Conservation (phyloP, 2,329 filamentous ascomycete genomes). For the Aspergillus persii region DNA sequence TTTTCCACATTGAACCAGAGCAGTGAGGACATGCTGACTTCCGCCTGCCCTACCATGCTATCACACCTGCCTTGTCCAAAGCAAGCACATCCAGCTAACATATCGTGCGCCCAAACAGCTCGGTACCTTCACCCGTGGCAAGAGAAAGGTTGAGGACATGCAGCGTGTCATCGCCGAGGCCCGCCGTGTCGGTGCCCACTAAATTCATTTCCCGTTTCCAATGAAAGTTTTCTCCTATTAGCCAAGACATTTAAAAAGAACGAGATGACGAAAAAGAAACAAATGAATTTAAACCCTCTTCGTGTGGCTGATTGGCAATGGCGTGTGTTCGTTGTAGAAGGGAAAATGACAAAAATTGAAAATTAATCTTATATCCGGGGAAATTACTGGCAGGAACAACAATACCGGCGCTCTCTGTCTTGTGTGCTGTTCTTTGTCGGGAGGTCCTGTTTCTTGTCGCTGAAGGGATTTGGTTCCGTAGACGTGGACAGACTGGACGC, state of each 20-base stretch:
- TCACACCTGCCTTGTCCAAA: neutral
- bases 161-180: conserved; percentile 96
- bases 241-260: conserved; percentile 18
- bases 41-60: neutral
- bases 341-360: neutral
- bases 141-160: conserved; percentile 99
- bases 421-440: neutral
- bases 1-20: neutral
- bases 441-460: neutral
- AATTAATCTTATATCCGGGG: conserved; percentile 1
- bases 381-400: neutral
- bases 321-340: conserved; percentile 3
- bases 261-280: conserved; percentile 25
- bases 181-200: conserved; percentile 69
- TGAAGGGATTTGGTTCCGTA: conserved; percentile 5
- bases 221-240: conserved; percentile 19
- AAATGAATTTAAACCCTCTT: conserved; percentile 14
- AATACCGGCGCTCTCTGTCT: neutral
- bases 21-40: neutral
- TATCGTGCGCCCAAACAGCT: conserved; percentile 56
- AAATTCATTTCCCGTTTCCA: conserved; percentile 38
- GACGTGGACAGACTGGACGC: conserved; percentile 9
- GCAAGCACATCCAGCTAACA: conserved; percentile 16
- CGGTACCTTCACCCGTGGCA: conserved; percentile 97
- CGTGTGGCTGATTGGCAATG: conserved; percentile 8